Percentiles rank a stretch among this genome's conserved stretches.
phyloP scores from a whole-genome alignment of 1,139 yeast genomes.

The Torulaspora globosa region DNA sequence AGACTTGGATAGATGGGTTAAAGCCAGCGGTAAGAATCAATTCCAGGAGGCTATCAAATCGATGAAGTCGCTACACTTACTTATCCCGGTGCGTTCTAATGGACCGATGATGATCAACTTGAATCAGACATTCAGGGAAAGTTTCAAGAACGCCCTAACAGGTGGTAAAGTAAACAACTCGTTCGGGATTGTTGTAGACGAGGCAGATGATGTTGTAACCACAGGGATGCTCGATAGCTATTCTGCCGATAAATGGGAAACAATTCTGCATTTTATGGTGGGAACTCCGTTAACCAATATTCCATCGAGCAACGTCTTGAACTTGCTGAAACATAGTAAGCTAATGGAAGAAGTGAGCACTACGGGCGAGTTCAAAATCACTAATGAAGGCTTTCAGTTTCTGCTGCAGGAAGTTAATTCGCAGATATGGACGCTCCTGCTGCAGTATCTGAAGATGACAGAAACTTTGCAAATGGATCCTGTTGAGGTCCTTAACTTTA shows the following conservation, averaged over 20 bases:
- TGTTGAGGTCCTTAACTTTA: constrained; percentile 89
- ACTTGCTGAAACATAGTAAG: constrained; percentile 67
- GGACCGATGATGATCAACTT: constrained; percentile 43
- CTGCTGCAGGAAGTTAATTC: constrained; percentile 87
- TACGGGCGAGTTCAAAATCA: constrained; percentile 57
- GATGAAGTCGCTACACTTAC: constrained; percentile 67
- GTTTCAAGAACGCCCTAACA: constrained; percentile 78
- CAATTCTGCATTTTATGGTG: constrained; percentile 94
- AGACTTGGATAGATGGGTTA: constrained; percentile 75
- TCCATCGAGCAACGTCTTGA: constrained; percentile 68
- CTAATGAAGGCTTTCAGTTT: constrained; percentile 91
- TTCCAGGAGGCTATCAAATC: constrained; percentile 76
- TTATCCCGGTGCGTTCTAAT: constrained; percentile 48
- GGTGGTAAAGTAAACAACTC: constrained; percentile 57
- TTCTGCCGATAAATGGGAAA: constrained; percentile 89
- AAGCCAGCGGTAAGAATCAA: constrained; percentile 45
- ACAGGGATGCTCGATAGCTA: constrained; percentile 67
- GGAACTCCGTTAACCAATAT: constrained; percentile 68
- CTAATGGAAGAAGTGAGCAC: constrained; percentile 67
- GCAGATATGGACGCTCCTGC: constrained; percentile 87
- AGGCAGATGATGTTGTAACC: constrained; percentile 50
- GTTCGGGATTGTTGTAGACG: constrained; percentile 53
- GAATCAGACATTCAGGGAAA: constrained; percentile 68
- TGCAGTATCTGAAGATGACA: constrained; percentile 83
- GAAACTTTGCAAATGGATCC: constrained; percentile 89